Percentiles rank a stretch among this genome's conserved stretches.
Conservation (phyloP, 1,284 basidiomycete species). For the Irpex sp. region DNA sequence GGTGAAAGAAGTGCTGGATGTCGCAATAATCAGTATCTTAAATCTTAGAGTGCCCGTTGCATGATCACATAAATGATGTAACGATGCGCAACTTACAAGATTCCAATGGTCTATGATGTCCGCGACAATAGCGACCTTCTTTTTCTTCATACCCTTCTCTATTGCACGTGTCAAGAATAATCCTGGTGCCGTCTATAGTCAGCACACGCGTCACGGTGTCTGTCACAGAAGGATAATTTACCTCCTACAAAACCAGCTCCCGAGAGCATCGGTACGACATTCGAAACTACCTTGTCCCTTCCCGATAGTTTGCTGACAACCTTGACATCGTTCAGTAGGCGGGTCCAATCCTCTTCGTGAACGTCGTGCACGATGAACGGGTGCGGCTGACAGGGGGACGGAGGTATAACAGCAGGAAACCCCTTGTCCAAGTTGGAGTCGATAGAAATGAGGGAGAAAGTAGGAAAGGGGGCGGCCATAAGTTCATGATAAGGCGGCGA, state of each 20-base stretch:
- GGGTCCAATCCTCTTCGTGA: constrained; percentile 17
- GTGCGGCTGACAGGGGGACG: constrained; percentile 14
- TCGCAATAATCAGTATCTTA: neutral
- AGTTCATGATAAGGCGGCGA: constrained; percentile 7
- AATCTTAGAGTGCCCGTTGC: no score
- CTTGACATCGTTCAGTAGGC: constrained; percentile 17
- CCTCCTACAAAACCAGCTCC: neutral
- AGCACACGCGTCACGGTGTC: no score
- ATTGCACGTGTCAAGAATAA: neutral
- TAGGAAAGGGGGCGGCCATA: constrained; percentile 13
- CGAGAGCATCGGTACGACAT: neutral
- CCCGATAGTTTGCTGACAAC: constrained; percentile 2
- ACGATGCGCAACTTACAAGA: neutral
- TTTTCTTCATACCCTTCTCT: neutral
- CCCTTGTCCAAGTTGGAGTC: constrained; percentile 16
- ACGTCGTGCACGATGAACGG: constrained; percentile 23
- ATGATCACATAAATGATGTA: neutral
- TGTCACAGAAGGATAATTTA: neutral
- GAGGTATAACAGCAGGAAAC: constrained; percentile 16
- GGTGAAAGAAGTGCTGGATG: constrained; percentile 34
- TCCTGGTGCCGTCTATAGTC: neutral
- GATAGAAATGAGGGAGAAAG: constrained; percentile 12
- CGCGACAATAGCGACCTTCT: neutral
- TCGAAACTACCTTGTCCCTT: neutral
- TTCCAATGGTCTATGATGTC: neutral